A percentile compares a stretch with the other conserved stretches of the same genome.
phyloP scores from a whole-genome alignment of 805 yeast species.

The Lipomyces sp. region DNA sequence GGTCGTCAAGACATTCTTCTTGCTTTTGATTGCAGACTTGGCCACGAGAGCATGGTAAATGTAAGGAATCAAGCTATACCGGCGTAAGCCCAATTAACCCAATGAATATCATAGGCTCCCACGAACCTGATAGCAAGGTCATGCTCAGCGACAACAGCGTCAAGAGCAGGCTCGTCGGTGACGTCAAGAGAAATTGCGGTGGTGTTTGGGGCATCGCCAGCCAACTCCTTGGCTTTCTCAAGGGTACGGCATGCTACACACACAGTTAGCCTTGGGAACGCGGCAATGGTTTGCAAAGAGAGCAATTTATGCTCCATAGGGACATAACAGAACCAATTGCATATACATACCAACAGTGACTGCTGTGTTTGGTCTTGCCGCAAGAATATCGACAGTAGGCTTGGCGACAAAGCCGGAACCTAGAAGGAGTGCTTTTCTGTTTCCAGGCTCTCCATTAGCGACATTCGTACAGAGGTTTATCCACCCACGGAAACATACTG shows the following conservation, averaged over 20 bases:
- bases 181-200: constrained; percentile 89
- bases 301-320: background rate
- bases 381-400: constrained; percentile 93
- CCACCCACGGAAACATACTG: background rate
- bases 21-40: constrained; percentile 86
- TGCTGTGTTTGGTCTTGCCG: constrained; percentile 72
- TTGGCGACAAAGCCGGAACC: constrained; percentile 93
- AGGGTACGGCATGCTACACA: constrained; percentile 82
- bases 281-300: background rate
- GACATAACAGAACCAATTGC: background rate
- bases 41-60: constrained; percentile 92
- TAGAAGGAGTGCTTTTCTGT: constrained; percentile 37
- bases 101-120: background rate
- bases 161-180: constrained; percentile 74
- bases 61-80: constrained; percentile 77
- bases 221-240: constrained; percentile 81
- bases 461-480: background rate
- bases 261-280: constrained; percentile 1
- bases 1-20: constrained; percentile 85
- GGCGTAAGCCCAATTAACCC: background rate
- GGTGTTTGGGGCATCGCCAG: constrained; percentile 66
- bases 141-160: constrained; percentile 71
- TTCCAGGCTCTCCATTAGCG: background rate
- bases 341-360: constrained; percentile 69
- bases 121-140: constrained; percentile 81